Percentiles rank a stretch among this genome's conserved stretches.
Evolutionary conservation across 2,329 filamentous ascomycete species (phyloP).

Genomic region (Huntiella moniliformis): DNA sequence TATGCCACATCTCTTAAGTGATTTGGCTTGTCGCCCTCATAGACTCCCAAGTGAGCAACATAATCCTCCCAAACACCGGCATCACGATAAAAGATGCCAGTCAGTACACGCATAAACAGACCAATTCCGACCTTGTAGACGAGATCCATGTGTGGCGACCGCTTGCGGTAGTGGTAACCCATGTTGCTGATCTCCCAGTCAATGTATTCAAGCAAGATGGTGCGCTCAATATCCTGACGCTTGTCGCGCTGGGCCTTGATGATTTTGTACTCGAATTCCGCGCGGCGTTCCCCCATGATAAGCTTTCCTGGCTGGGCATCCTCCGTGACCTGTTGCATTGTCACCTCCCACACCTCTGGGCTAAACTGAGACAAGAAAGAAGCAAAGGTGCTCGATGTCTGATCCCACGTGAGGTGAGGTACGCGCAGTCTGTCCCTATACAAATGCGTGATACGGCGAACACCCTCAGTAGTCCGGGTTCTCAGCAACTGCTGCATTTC

Average conservation of each 20-base stretch:
- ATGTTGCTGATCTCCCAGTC: slow-evolving; percentile 61
- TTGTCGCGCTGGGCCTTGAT: slow-evolving; percentile 35
- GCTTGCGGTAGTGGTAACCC: slow-evolving; percentile 25
- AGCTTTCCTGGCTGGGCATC: slow-evolving; percentile 44
- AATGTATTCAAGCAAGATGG: slow-evolving; percentile 48
- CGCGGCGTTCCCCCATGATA: slow-evolving; percentile 40
- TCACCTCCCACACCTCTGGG: slow-evolving; percentile 49
- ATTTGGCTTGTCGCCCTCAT: slow-evolving; percentile 27
- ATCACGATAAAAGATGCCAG: slow-evolving; percentile 50
- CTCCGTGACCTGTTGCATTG: slow-evolving; percentile 50
- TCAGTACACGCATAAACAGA: slow-evolving; percentile 63
- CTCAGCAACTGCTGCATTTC: slow-evolving; percentile 47
- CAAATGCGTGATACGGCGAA: slow-evolving; percentile 47
- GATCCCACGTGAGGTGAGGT: slow-evolving; percentile 58
- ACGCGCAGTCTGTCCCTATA: slow-evolving; percentile 51
- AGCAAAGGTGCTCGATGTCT: slow-evolving; percentile 57
- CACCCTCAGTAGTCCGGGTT: slow-evolving; percentile 33
- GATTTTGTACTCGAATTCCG: slow-evolving; percentile 49
- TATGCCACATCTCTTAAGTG: slow-evolving; percentile 19
- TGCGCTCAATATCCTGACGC: slow-evolving; percentile 35
- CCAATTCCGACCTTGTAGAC: slow-evolving; percentile 35
- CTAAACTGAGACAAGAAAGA: slow-evolving; percentile 56
- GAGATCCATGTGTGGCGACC: slow-evolving; percentile 25
- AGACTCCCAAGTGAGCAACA: slow-evolving; percentile 49
- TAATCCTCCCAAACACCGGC: slow-evolving; percentile 70